These are phyloP conservation scores for Exophiala mesophila DNA, from an alignment of 2,329 filamentous ascomycete species.

Conservation along the genomic window DNA sequence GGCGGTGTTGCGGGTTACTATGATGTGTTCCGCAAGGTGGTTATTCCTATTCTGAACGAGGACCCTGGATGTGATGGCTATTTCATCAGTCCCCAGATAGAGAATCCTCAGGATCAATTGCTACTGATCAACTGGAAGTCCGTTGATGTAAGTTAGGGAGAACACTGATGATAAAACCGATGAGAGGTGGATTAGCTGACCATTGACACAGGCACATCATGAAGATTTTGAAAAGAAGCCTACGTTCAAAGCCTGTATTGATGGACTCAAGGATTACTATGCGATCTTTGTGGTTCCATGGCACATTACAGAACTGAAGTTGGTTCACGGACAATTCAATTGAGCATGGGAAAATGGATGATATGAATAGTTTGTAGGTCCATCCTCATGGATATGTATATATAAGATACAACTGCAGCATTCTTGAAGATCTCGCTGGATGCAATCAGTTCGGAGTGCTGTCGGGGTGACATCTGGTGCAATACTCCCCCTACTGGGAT, in stretches of 20 bases:
- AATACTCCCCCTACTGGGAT: too few relatives aligned
- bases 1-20: constrained; percentile 13
- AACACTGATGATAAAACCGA: background rate
- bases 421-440: too few relatives aligned
- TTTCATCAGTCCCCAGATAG: constrained; percentile 3
- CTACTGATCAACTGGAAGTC: constrained; percentile 8
- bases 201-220: constrained; percentile 11
- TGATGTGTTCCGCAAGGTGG: background rate
- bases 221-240: constrained; percentile 16
- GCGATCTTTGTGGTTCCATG: constrained; percentile 15
- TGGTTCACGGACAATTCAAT: constrained; percentile 2
- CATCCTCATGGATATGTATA: too few relatives aligned
- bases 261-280: constrained; percentile 17
- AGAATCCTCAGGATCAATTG: constrained; percentile 7
- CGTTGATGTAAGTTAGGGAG: constrained; percentile 10
- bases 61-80: constrained; percentile 6
- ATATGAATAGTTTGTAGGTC: too few relatives aligned
- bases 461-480: too few relatives aligned
- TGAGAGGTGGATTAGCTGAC: background rate
- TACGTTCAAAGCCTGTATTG: constrained; percentile 12
- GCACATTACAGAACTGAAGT: constrained; percentile 12
- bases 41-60: constrained; percentile 1
- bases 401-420: too few relatives aligned
- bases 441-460: too few relatives aligned
- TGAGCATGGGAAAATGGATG: too few relatives aligned